Base-by-base conservation (phyloP, 2,329 filamentous ascomycete genomes). In the Geosmithia morbida region DNA sequence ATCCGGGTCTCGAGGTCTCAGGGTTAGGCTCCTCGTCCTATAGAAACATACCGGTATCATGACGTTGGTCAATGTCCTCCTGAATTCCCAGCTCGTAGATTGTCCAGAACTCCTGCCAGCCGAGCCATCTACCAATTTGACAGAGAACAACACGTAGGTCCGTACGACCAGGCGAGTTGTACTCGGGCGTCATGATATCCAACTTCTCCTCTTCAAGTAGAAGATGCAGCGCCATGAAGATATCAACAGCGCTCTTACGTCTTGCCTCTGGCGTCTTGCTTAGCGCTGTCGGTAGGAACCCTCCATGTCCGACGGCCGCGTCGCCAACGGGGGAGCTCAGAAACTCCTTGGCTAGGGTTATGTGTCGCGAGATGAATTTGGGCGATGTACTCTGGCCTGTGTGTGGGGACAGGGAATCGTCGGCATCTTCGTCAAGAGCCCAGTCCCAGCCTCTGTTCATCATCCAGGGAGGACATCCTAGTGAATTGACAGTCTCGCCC, bases 121-220 rank as follows among this genome's bases (percentile, higher is more conserved):
- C 77, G 20, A 98, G 69, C 89, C 90, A 97, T 47, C 74, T 70
- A 1, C 83, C 79, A 48, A 98, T 71, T 59, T 96, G 90, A 43
- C 83, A 81, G 42, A 97, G 67, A 2, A 96, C 62, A 16, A 85
- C 80, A n/a, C 79, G 77, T 19, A 97, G 56, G 44, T 75, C 70
- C 10, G 63, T 60, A 22, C 67, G 64, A 0, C 70, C 66, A 0
- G 68, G 65, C 3, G 69, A 68, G 2, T 56, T 53, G 40, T 66
- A 65, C 46, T 72, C 69, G 0, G 69, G 64, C 0, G 63, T 62
- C 51, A 71, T 68, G 4, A 81, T 75, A 51, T 86, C 79, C 2
- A 98, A 74, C 59, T 94, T 97, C 51, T 85, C 74, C 60, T 98
- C 92, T 61, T 98, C 90, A 0, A 85, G 74, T n/a, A 94, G 68